These are phyloP conservation scores for Tricholoma flavovirens DNA, from an alignment of 768 basidiomycete species.

Conservation along the genomic window DNA sequence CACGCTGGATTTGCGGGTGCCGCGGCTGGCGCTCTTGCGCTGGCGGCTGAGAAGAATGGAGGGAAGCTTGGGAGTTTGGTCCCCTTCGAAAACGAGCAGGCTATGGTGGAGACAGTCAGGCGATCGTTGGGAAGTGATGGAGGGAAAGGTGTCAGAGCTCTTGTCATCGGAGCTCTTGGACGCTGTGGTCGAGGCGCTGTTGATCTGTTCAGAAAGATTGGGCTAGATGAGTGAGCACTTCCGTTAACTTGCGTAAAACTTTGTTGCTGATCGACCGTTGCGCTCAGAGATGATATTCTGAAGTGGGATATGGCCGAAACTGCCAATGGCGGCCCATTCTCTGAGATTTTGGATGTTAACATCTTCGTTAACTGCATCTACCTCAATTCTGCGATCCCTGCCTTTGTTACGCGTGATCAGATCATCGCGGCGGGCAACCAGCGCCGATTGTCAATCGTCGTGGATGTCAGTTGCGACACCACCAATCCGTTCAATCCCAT, in stretches of 20 bases:
- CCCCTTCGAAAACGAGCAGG: constrained; percentile 79
- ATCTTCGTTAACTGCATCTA: constrained; percentile 99
- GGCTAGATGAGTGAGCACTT: constrained; percentile 81
- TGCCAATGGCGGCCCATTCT: constrained; percentile 92
- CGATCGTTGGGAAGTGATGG: constrained; percentile 51
- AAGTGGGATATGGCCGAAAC: constrained; percentile 99
- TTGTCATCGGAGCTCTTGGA: constrained; percentile 95
- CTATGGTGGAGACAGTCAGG: constrained; percentile 77
- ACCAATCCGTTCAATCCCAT: constrained; percentile 98
- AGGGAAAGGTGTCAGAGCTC: constrained; percentile 71
- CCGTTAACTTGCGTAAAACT: not conserved
- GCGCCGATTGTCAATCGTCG: constrained; percentile 74
- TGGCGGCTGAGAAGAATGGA: constrained; percentile 60
- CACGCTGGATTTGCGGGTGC: constrained; percentile 99
- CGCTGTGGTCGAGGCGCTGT: constrained; percentile 94
- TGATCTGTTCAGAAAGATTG: constrained; percentile 92
- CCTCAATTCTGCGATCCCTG: constrained; percentile 76
- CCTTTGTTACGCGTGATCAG: constrained; percentile 71
- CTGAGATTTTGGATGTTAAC: constrained; percentile 93
- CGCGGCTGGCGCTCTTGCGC: constrained; percentile 81
- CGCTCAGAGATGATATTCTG: constrained; percentile 75
- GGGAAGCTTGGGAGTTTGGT: constrained; percentile 60
- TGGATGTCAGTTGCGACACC: constrained; percentile 98
- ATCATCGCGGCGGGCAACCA: constrained; percentile 65
- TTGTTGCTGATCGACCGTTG: constrained; percentile 3